These are phyloP conservation scores for Butyriboletus loyo DNA, from an alignment of 768 basidiomycete genomes.

Conservation along the genomic window DNA sequence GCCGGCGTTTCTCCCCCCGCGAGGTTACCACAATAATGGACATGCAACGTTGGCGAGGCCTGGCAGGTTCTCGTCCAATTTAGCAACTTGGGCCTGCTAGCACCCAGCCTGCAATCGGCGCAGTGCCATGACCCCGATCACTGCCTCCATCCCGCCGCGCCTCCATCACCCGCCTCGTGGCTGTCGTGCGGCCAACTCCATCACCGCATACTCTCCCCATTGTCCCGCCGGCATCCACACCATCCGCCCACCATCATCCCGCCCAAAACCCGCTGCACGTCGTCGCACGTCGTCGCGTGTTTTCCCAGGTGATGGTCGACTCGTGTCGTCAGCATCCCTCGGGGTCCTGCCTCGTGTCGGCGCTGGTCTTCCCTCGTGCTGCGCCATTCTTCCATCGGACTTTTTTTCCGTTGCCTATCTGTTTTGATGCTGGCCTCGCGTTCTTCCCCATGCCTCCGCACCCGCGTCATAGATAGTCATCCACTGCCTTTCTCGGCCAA, in stretches of 20 bases:
- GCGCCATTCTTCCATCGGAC: slow-evolving; percentile 14
- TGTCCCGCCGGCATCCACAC: too few species aligned
- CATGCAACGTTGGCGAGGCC: slow-evolving; percentile 32
- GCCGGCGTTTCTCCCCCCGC: slow-evolving; percentile 27
- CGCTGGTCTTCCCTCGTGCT: slow-evolving; percentile 18
- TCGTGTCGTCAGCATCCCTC: slow-evolving; percentile 8
- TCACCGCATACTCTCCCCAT: too few species aligned
- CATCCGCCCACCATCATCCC: slow-evolving; percentile 11
- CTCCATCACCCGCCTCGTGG: slow-evolving; percentile 23
- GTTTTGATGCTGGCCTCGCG: too few species aligned
- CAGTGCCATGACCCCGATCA: slow-evolving; percentile 26
- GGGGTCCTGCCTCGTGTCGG: slow-evolving; percentile 34
- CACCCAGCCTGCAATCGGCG: slow-evolving; percentile 15
- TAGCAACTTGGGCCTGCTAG: slow-evolving; percentile 9
- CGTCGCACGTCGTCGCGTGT: slow-evolving; percentile 8
- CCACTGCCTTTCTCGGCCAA: too few species aligned
- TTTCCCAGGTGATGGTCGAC: slow-evolving; percentile 12
- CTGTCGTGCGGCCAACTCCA: slow-evolving; percentile 13
- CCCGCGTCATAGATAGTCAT: slow-evolving; percentile 17
- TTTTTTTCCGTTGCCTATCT: background rate
- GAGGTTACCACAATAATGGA: slow-evolving; percentile 16
- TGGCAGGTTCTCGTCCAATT: slow-evolving; percentile 10
- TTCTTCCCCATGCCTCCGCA: too few species aligned
- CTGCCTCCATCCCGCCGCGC: slow-evolving; percentile 17
- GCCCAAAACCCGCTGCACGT: too few species aligned